Evolutionary conservation across 257 asterid genomes (phyloP), one percentile per base, ranked within the genome.

Genomic region (Jacaranda copaia): DNA sequence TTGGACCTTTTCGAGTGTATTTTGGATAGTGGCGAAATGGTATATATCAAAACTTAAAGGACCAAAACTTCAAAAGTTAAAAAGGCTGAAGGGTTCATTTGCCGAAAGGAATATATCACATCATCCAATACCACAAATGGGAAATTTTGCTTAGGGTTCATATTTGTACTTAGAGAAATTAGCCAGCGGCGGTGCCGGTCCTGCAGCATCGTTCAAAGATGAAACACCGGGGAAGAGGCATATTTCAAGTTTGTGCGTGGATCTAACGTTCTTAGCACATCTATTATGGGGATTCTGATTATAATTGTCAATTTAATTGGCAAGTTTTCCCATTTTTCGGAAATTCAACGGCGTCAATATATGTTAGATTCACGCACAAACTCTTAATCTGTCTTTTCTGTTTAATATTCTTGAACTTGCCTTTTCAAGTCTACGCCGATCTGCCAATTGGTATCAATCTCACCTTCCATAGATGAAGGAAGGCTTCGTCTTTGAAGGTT

Each of bases 331-430:
- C 64, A 0, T 3, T 25, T 20, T 63, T 32, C 60, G 68, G 64
- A 66, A 15, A 36, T 36, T 65, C 19, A 62, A 51, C 7, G 49
- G 60, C 25, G 49, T 38, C 46, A 4, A 12, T 9, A 16, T 4
- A 48, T 48, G 88, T 85, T 82, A 85, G 88, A 85, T 85, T 82
- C 88, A 85, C 88, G 88, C 88, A 85, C 88, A 85, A 85, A 82
- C 88, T 79, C 86, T 81, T 52, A 43, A 79, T 85, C 57, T 73
- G 77, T 53, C 86, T 79, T 85, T 77, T 77, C 88, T 1, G 2
- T 51, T 67, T 36, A 3, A 38, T 60, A 38, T 11, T 10, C 0
- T 19, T 3, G 66, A 19, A 62, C 11, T 35, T 16, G 48, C 61
- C 16, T 12, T 40, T 68, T 13, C 42, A 0, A 77, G 78, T 13